Conservation (phyloP, 1,139 yeast genomes). For the Eremothecium sinecaudum region DNA sequence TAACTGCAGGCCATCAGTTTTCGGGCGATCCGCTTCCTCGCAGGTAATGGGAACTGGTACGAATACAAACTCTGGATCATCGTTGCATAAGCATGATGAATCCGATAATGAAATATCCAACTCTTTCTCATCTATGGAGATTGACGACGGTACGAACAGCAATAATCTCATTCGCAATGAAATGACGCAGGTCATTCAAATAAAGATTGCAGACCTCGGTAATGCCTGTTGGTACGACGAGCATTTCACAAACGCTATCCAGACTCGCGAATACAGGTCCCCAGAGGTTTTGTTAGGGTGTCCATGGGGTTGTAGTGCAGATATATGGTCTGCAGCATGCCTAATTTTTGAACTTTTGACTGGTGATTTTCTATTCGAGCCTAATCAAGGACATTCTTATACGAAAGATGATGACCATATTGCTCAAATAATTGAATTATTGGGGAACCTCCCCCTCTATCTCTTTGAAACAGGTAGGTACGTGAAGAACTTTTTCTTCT, state of each 20-base stretch:
- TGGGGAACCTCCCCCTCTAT: constrained; percentile 49
- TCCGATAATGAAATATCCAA: constrained; percentile 18
- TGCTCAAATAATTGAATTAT: constrained; percentile 61
- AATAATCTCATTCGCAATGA: constrained; percentile 3
- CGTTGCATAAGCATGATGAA: constrained; percentile 2
- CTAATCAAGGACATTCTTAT: constrained; percentile 41
- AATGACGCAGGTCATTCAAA: constrained; percentile 32
- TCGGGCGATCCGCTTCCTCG: constrained; percentile 4
- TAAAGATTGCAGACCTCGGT: constrained; percentile 69
- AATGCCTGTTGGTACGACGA: constrained; percentile 61
- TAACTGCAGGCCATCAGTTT: constrained; percentile 9
- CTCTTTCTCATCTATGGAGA: constrained; percentile 28
- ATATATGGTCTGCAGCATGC: constrained; percentile 69
- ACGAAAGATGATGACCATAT: constrained; percentile 65
- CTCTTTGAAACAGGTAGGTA: constrained; percentile 43
- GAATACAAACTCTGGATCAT: constrained; percentile 2
- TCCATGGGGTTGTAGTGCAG: constrained; percentile 68
- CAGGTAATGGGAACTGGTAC: background rate
- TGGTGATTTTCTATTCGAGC: constrained; percentile 70
- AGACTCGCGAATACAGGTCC: constrained; percentile 66
- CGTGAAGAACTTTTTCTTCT: constrained; percentile 43
- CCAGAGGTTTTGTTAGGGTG: constrained; percentile 57
- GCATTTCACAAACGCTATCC: constrained; percentile 65
- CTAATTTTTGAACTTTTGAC: constrained; percentile 61
- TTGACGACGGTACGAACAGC: constrained; percentile 9